phyloP scores from a whole-genome alignment of 2,329 filamentous ascomycete genomes.

The Ophiostoma ips region DNA sequence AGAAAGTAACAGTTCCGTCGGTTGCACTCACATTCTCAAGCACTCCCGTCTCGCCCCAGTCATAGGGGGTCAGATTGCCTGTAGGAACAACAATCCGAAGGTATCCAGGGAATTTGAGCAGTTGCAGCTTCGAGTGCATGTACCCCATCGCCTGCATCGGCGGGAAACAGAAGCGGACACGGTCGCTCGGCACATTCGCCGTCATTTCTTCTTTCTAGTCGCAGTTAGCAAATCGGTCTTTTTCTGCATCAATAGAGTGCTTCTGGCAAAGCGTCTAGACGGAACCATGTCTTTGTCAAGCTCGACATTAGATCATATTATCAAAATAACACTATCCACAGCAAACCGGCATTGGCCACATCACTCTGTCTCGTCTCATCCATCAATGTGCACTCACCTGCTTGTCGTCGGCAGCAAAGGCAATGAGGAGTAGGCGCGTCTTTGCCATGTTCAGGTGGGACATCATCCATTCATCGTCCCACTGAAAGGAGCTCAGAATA shows the following conservation, averaged over 20 bases:
- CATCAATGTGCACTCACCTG: conserved; percentile 28
- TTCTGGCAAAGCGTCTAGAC: no score
- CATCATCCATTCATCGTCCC: conserved; percentile 69
- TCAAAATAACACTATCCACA: no score
- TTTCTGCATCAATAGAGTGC: no score
- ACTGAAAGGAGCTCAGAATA: conserved; percentile 75
- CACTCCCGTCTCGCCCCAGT: conserved; percentile 75
- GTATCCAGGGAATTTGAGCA: conserved; percentile 63
- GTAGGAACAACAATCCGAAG: conserved; percentile 74
- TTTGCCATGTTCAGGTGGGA: conserved; percentile 48
- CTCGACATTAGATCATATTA: no score
- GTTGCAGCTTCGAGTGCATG: conserved; percentile 92
- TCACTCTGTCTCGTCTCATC: neutral
- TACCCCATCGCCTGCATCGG: conserved; percentile 58
- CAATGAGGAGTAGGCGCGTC: conserved; percentile 49
- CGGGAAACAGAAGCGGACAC: conserved; percentile 65
- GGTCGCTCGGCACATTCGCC: conserved; percentile 33
- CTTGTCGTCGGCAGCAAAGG: conserved; percentile 37
- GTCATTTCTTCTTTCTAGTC: conserved; percentile 34
- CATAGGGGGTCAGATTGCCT: conserved; percentile 71
- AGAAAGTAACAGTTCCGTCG: neutral
- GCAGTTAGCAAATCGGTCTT: neutral
- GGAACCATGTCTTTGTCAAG: no score
- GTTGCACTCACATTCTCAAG: conserved; percentile 64
- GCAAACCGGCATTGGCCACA: no score